Percentiles rank a stretch among this genome's conserved stretches.
Evolutionary conservation across 2,329 filamentous ascomycete genomes (phyloP).

Genomic region (Monosporascus sp.): DNA sequence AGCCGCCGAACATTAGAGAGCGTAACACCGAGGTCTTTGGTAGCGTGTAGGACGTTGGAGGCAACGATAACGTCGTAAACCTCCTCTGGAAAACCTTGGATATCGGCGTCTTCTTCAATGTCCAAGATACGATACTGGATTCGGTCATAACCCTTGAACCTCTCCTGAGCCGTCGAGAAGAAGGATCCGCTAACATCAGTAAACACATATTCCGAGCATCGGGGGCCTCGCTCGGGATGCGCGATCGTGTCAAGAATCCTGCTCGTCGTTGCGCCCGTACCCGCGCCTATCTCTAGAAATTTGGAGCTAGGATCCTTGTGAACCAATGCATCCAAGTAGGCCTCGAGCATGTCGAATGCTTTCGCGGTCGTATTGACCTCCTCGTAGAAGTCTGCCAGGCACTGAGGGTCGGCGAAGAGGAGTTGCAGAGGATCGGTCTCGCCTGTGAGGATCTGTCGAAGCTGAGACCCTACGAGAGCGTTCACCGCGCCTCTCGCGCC

Average conservation of each 20-base stretch:
- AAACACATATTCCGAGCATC: neutral
- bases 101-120: constrained; percentile 17
- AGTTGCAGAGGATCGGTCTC: too few species aligned
- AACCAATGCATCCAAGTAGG: neutral
- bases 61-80: constrained; percentile 21
- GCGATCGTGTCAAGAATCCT: constrained; percentile 6
- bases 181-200: constrained; percentile 5
- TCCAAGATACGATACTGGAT: constrained; percentile 27
- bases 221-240: neutral
- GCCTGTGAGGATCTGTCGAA: too few species aligned
- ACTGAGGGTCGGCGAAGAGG: too few species aligned
- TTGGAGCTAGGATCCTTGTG: constrained; percentile 9
- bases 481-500: too few species aligned
- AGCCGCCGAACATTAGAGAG: constrained; percentile 14
- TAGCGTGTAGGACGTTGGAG: constrained; percentile 16
- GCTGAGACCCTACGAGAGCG: too few species aligned
- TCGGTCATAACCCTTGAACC: constrained; percentile 1
- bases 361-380: too few species aligned
- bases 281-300: constrained; percentile 11
- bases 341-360: too few species aligned
- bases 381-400: too few species aligned
- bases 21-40: constrained; percentile 8
- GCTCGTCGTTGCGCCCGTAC: constrained; percentile 2
- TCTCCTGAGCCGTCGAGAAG: too few species aligned
- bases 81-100: constrained; percentile 5